Evolutionary conservation across 2,329 filamentous ascomycete species (phyloP).

Genomic region (Penicillium hesseltinei): DNA sequence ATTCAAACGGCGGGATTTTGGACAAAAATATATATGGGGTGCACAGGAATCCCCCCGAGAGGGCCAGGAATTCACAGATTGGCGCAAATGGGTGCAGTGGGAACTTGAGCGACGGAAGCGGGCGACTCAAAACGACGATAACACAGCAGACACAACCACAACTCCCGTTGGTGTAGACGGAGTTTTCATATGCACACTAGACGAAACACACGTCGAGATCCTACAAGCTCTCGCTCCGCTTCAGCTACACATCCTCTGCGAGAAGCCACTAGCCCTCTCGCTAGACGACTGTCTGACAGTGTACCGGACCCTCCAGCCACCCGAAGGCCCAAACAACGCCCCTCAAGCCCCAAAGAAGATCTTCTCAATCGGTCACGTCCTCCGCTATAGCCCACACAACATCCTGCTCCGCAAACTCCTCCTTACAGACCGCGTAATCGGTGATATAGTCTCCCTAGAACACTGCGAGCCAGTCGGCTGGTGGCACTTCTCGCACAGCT

Average conservation of each 20-base stretch:
- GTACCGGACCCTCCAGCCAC: conserved; percentile 43
- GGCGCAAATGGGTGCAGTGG: conserved; percentile 73
- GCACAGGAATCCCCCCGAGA: conserved; percentile 44
- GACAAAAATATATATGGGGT: conserved; percentile 71
- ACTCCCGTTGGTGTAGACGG: conserved; percentile 58
- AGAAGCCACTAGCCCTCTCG: conserved; percentile 86
- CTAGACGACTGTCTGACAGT: conserved; percentile 76
- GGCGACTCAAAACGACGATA: conserved; percentile 30
- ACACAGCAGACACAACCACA: conserved; percentile 35
- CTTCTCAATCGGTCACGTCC: conserved; percentile 90
- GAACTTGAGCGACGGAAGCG: conserved; percentile 61
- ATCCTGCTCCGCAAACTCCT: conserved; percentile 77
- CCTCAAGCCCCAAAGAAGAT: conserved; percentile 47
- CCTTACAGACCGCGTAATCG: conserved; percentile 71
- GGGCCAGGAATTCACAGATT: conserved; percentile 69
- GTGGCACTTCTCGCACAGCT: conserved; percentile 93
- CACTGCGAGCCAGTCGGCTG: conserved; percentile 94
- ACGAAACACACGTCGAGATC: conserved; percentile 84
- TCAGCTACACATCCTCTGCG: conserved; percentile 82
- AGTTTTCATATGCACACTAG: conserved; percentile 72
- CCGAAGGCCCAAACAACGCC: conserved; percentile 17
- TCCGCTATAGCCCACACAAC: conserved; percentile 92
- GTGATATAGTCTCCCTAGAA: conserved; percentile 79
- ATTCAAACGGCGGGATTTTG: conserved; percentile 73
- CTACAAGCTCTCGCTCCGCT: conserved; percentile 68